Base-by-base conservation (phyloP, 2,329 filamentous ascomycete genomes). In the Diaporthe destruens region DNA sequence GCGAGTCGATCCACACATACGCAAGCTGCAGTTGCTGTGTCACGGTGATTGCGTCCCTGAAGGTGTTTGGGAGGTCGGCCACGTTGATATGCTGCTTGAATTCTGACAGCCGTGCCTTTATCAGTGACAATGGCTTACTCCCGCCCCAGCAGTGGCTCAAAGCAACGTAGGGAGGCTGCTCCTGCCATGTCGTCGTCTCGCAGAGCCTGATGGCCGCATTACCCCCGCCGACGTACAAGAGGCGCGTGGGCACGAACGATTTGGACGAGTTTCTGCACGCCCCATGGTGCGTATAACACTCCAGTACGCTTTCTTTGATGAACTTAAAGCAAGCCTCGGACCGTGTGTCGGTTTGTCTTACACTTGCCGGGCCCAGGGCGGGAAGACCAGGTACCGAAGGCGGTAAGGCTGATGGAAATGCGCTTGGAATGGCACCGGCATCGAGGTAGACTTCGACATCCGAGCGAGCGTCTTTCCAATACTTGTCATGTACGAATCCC, bases 1-100 rank as follows among this genome's bases (percentile, higher is more conserved):
- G 59, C 2, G 59, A 65, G 59, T 65, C 59, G 29, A 65, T 65
- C 59, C 59, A 65, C 18, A 65, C 25, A 12, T 65, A 65, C n/a
- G 61, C 44, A 2, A 65, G 44, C 61, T 36, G 61, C 20, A 65
- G 61, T 14, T 65, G 42, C 12, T 51, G 61, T 8, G 61, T 23
- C 61, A 65, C 61, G 7, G 44, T 65, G 29, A 65, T 65, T 0
- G 61, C 61, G n/a, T 65, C 61, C 29, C 36, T 65, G 44, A 65
- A 65, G 12, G 61, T 65, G 44, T 65, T 65, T 36, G 61, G 61
- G 2, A 65, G 44, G 44, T 65, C 61, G n/a, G 44, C 20, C 12
- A 65, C 4, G 32, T 51, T 36, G 61, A 65, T 65, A 6, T 25
- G 44, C 14, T 11, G 49, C n/a, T 65, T 51, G 61, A 65, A 65